Percentiles rank a stretch among this genome's conserved stretches.
Evolutionary conservation across 2,329 filamentous ascomycete genomes (phyloP).

Genomic region (Ustulina deusta): DNA sequence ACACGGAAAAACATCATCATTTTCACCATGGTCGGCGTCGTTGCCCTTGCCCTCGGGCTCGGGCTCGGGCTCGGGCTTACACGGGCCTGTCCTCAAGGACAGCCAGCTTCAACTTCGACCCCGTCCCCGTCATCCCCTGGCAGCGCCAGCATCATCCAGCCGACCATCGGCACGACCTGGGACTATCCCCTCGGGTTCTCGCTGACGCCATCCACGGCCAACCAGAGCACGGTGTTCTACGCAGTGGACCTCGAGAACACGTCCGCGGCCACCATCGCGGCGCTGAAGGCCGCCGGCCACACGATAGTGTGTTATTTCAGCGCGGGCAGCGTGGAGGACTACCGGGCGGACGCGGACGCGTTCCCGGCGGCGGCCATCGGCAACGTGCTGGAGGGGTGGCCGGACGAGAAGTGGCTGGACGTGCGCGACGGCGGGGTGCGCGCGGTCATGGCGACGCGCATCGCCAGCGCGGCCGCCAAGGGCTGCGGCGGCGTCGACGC

Average conservation of each 20-base stretch:
- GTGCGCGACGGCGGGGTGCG: slow-evolving; percentile 69
- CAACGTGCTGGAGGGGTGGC: slow-evolving; percentile 71
- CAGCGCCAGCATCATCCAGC: slow-evolving; percentile 25
- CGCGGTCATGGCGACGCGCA: slow-evolving; percentile 71
- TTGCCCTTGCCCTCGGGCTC: slow-evolving; percentile 33
- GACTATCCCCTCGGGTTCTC: slow-evolving; percentile 40
- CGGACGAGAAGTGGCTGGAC: slow-evolving; percentile 75
- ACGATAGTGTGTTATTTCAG: slow-evolving; percentile 79
- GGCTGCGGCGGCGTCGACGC: slow-evolving; percentile 77
- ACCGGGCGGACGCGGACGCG: slow-evolving; percentile 66
- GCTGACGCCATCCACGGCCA: slow-evolving; percentile 31
- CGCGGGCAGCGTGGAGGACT: slow-evolving; percentile 75
- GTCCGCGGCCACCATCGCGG: slow-evolving; percentile 18
- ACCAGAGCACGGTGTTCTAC: slow-evolving; percentile 36
- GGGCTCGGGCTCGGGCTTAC: slow-evolving; percentile 38
- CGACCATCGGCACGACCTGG: slow-evolving; percentile 35
- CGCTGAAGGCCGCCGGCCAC: slow-evolving; percentile 33
- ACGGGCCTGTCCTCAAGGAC: slow-evolving; percentile 11
- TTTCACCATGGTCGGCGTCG: slow-evolving; percentile 29
- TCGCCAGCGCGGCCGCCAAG: slow-evolving; percentile 69
- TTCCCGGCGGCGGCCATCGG: slow-evolving; percentile 70
- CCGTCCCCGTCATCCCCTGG: slow-evolving; percentile 3
- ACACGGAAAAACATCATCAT: slow-evolving; percentile 28
- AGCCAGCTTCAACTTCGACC: background rate
- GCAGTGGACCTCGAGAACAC: slow-evolving; percentile 39